A percentile compares a stretch with the other conserved stretches of the same genome.
phyloP scores from a whole-genome alignment of 75 land plant genomes.

The Cupressus sempervirens region DNA sequence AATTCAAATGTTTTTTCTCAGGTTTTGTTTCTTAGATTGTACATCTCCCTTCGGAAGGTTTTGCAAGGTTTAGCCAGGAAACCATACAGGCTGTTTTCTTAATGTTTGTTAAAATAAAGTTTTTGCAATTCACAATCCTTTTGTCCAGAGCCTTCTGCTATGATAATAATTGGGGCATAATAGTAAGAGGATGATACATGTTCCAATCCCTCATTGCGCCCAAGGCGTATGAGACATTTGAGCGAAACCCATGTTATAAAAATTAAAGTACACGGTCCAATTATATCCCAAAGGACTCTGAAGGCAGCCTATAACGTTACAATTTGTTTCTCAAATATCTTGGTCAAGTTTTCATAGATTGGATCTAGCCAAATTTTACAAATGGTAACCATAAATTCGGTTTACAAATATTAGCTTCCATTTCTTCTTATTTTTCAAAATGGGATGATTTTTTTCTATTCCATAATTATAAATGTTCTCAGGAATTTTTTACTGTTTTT shows the following conservation, averaged over 20 bases:
- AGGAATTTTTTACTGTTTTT: background rate
- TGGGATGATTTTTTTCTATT: background rate
- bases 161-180: background rate
- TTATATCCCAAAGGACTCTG: background rate
- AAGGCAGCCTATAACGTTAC: background rate
- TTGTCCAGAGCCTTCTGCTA: background rate
- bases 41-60: background rate
- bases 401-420: background rate
- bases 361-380: background rate
- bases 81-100: background rate
- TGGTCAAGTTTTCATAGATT: background rate
- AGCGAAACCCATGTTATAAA: background rate
- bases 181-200: background rate
- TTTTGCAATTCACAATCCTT: background rate
- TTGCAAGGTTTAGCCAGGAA: background rate
- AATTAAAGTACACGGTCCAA: background rate
- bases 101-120: too few relatives aligned
- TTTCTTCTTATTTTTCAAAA: background rate
- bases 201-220: background rate
- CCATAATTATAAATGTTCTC: background rate
- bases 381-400: background rate
- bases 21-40: slow-evolving; percentile 1
- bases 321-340: background rate
- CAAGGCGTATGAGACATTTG: background rate
- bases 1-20: background rate